Evolutionary conservation across 768 basidiomycete genomes (phyloP).

Genomic region (Lactarius akahatsu): DNA sequence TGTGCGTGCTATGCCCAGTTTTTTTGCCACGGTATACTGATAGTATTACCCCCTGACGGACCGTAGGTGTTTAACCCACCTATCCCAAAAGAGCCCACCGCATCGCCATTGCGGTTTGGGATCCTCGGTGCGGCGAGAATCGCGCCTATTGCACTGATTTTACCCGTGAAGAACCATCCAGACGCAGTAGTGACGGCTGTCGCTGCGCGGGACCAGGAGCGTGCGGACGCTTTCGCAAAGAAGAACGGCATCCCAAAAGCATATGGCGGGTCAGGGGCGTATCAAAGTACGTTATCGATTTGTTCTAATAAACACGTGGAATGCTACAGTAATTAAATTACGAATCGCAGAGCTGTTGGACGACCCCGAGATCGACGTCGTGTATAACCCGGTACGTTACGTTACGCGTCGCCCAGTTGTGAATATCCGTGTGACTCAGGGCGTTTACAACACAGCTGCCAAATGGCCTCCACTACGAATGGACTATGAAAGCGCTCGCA

Average conservation of each 20-base stretch:
- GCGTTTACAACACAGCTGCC: constrained; percentile 43
- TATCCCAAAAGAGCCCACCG: constrained; percentile 2
- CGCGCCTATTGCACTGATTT: constrained; percentile 49
- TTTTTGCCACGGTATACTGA: neutral
- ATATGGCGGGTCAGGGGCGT: constrained; percentile 47
- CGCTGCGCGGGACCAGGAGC: constrained; percentile 54
- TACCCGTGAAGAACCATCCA: constrained; percentile 51
- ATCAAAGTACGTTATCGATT: constrained; percentile 45
- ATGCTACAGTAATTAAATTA: neutral
- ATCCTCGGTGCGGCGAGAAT: constrained; percentile 56
- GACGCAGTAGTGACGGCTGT: constrained; percentile 58
- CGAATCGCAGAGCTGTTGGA: constrained; percentile 45
- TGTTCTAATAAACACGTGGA: neutral
- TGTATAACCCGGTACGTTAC: constrained; percentile 57
- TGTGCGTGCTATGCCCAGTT: neutral
- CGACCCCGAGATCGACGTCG: constrained; percentile 52
- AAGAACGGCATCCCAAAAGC: constrained; percentile 52
- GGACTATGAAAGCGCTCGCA: constrained; percentile 61
- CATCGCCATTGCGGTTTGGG: constrained; percentile 40
- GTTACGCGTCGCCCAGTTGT: constrained; percentile 17
- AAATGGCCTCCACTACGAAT: constrained; percentile 62
- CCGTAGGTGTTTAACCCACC: constrained; percentile 18
- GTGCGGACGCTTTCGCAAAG: constrained; percentile 52
- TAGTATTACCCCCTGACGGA: too few relatives aligned
- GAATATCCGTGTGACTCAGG: neutral